These are phyloP conservation scores for Globisporangium polare DNA, from an alignment of 352 stramenopile species.

Conservation along the genomic window DNA sequence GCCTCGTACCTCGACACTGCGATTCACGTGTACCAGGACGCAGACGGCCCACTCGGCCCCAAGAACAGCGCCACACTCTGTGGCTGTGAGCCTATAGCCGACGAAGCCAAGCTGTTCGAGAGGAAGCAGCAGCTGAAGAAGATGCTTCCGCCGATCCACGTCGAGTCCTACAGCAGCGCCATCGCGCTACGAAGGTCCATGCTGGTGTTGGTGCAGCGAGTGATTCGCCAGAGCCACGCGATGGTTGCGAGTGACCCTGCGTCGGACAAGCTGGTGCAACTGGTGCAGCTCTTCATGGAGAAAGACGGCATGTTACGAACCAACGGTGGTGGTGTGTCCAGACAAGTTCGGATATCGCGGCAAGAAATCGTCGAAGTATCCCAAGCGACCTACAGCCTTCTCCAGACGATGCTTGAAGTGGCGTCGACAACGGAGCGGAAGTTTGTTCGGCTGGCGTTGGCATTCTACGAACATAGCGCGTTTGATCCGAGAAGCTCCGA, in stretches of 20 bases:
- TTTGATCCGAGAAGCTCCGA: constrained; percentile 14
- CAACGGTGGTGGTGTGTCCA: not conserved
- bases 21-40: constrained; percentile 62
- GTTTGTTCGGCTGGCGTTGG: constrained; percentile 29
- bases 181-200: constrained; percentile 35
- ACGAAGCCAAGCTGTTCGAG: constrained; percentile 23
- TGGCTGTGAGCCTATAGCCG: constrained; percentile 38
- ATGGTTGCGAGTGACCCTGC: constrained; percentile 29
- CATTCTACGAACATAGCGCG: constrained; percentile 29
- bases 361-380: constrained; percentile 23
- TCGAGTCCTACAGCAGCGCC: constrained; percentile 33
- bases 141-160: constrained; percentile 42
- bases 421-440: constrained; percentile 24
- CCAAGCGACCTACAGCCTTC: constrained; percentile 27
- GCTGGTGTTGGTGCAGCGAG: constrained; percentile 23
- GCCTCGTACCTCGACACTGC: constrained; percentile 52
- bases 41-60: constrained; percentile 40
- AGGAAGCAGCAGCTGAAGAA: constrained; percentile 42
- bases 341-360: constrained; percentile 16
- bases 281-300: constrained; percentile 32
- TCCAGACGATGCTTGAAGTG: constrained; percentile 32
- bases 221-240: constrained; percentile 29
- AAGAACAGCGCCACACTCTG: constrained; percentile 33
- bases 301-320: constrained; percentile 30
- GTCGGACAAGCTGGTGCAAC: constrained; percentile 32